Evolutionary conservation across 441 rosid genomes (phyloP), one percentile per base, ranked within the genome.

Genomic region (Corymbia calophylla): DNA sequence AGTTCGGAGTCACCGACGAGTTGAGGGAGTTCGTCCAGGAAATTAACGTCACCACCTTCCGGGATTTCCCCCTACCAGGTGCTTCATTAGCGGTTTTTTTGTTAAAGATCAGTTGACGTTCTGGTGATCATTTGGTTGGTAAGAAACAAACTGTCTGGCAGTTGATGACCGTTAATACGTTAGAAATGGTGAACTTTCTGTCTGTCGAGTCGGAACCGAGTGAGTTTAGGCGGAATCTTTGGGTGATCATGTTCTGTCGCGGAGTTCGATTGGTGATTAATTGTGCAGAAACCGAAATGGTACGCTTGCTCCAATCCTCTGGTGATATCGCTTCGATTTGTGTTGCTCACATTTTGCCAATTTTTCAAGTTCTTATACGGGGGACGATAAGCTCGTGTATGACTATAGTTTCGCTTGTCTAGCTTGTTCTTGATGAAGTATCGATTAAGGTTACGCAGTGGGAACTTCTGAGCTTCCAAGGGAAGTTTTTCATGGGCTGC

Each of bases 51-150:
- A 93, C 89, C 88, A 93, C 95, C 49, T 93, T 93, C 88, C 90
- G 87, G 87, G 94, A 93, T 89, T 93, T 93, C 60, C 94, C 95
- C 27, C 88, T 93, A 4, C 66, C 88, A 80, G 97, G 97, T 95
- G 86, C 60, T 86, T 56, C 53, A 29, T 66, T 68, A 44, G 21
- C 47, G 14, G 12, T 27, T 11, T n/a, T 62, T 68, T 11, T 49
- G 44, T 86, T 2, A 80, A 17, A 49, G 25, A 62, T 85, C 31
- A 49, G 27, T 39, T 23, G 73, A 31, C 25, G n/a, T 62, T 53
- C 53, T 51, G 39, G 27, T 89, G 23, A 51, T 87, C 49, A 51
- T 60, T 89, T 86, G 89, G 66, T 87, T 88, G 35, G 56, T 32
- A 58, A 35, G 90, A 84, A 90, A 31, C 47, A 39, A 39, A 39